Conservation (phyloP, 2,329 filamentous ascomycete species). For the Penicillium sumatraense region DNA sequence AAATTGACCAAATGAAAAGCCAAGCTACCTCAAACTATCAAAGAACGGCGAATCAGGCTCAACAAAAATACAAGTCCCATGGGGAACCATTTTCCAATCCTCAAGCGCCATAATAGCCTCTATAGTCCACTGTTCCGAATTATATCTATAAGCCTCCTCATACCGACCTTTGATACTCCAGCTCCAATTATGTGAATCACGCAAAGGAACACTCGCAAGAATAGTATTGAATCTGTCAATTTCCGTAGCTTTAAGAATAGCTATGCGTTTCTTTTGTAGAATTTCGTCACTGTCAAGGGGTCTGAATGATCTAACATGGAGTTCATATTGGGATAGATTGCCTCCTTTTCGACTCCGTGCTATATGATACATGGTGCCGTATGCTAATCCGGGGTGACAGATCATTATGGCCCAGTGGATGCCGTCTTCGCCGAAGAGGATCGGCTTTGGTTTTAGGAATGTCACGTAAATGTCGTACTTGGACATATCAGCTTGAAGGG, state of each 20-base stretch:
- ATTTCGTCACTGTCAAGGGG: background rate
- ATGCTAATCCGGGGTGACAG: background rate
- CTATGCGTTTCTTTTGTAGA: background rate
- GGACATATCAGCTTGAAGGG: background rate
- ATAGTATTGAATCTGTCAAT: slow-evolving; percentile 1
- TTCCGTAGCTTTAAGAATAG: background rate
- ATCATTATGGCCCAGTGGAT: slow-evolving; percentile 3
- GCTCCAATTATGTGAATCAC: background rate
- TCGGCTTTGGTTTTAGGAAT: background rate
- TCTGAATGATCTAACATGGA: background rate
- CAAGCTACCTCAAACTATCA: background rate
- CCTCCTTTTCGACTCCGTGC: background rate
- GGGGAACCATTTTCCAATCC: background rate
- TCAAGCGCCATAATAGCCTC: background rate
- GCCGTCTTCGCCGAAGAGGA: background rate
- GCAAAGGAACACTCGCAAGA: background rate
- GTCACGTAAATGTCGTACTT: background rate
- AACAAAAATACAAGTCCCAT: background rate
- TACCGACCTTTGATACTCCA: background rate
- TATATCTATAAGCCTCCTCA: background rate
- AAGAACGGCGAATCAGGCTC: background rate
- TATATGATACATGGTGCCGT: slow-evolving; percentile 3
- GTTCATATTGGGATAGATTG: background rate
- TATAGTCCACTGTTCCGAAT: background rate
- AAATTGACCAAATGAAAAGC: no score